These are phyloP conservation scores for Xanthoceras sorbifolium DNA, from an alignment of 345 rosid species.

Conservation along the genomic window DNA sequence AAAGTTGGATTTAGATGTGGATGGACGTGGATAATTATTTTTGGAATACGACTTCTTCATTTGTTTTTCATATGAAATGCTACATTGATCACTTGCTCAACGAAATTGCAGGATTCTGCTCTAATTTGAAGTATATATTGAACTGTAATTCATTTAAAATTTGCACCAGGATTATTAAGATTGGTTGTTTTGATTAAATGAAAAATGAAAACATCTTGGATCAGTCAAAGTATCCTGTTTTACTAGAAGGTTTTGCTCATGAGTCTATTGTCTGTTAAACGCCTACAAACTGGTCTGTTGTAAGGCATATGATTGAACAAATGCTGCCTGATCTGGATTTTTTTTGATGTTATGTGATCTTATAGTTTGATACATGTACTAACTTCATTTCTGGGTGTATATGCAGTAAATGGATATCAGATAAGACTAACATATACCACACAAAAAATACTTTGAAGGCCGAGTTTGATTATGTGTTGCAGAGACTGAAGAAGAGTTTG, in stretches of 20 bases:
- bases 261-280: too few species aligned
- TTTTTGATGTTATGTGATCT: too few species aligned
- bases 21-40: neutral
- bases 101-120: too few species aligned
- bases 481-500: too few species aligned
- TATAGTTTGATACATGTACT: slow-evolving; percentile 5
- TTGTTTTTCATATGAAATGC: too few species aligned
- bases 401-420: slow-evolving; percentile 45
- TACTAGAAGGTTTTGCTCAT: too few species aligned
- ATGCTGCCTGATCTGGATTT: neutral
- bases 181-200: neutral
- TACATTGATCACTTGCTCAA: too few species aligned
- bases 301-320: neutral
- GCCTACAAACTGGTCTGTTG: neutral
- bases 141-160: neutral
- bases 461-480: too few species aligned
- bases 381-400: neutral
- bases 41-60: slow-evolving; percentile 7
- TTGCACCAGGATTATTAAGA: neutral
- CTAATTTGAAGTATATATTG: too few species aligned
- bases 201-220: neutral
- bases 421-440: slow-evolving; percentile 40
- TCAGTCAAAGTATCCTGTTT: neutral
- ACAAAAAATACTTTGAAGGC: too few species aligned
- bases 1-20: neutral